These are phyloP conservation scores for Ascochyta clinopodiicola DNA, from an alignment of 2,329 filamentous ascomycete species.

Conservation along the genomic window DNA sequence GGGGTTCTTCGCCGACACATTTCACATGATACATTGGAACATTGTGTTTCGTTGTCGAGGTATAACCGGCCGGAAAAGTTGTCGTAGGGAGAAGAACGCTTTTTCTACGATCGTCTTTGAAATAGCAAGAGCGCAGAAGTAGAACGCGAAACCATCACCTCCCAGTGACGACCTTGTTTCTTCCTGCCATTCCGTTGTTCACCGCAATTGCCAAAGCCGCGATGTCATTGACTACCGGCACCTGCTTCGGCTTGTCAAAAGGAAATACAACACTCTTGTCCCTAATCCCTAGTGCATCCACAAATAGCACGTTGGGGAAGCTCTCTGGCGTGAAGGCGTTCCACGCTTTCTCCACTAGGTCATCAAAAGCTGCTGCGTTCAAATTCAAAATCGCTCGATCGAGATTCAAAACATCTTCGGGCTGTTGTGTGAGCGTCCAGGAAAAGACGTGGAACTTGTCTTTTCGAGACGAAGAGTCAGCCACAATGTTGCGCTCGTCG, in stretches of 20 bases:
- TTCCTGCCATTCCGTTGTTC: constrained; percentile 45
- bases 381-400: constrained; percentile 46
- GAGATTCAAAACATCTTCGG: constrained; percentile 41
- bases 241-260: constrained; percentile 33
- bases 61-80: neutral
- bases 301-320: constrained; percentile 47
- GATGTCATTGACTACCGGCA: constrained; percentile 38
- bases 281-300: constrained; percentile 43
- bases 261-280: constrained; percentile 43
- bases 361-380: constrained; percentile 38
- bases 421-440: constrained; percentile 46
- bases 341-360: constrained; percentile 41
- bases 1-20: neutral
- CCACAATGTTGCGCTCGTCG: constrained; percentile 37
- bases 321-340: constrained; percentile 42
- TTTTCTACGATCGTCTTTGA: neutral
- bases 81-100: neutral
- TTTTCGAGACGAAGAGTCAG: constrained; percentile 29
- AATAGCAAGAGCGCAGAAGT: neutral
- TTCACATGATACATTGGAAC: neutral
- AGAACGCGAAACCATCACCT: constrained; percentile 3
- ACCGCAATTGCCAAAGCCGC: constrained; percentile 45
- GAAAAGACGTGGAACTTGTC: constrained; percentile 47
- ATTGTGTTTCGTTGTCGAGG: neutral
- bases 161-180: constrained; percentile 36